phyloP scores from a whole-genome alignment of 768 basidiomycete species.

The Auriscalpium microsporum region DNA sequence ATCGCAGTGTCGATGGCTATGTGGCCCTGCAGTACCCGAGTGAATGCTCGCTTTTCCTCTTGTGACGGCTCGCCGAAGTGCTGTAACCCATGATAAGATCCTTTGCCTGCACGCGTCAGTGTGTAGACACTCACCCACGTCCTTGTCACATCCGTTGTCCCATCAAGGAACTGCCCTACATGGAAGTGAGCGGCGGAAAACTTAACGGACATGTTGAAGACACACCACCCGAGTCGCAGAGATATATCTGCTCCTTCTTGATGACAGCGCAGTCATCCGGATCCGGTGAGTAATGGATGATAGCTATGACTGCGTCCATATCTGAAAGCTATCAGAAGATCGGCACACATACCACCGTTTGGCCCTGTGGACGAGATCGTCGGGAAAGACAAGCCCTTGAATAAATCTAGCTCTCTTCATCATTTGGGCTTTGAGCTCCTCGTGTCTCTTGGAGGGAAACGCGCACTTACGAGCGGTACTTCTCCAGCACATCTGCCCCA shows the following conservation, averaged over 20 bases:
- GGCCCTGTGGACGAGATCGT: conserved; percentile 92
- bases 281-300: conserved; percentile 90
- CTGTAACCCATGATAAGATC: conserved; percentile 24
- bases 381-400: conserved; percentile 81
- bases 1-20: conserved; percentile 81
- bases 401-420: conserved; percentile 62
- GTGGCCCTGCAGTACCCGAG: conserved; percentile 85
- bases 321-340: background rate
- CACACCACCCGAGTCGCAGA: conserved; percentile 83
- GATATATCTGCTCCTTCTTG: conserved; percentile 66
- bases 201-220: background rate
- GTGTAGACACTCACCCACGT: conserved; percentile 53
- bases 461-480: conserved; percentile 64
- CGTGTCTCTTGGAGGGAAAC: background rate
- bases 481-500: conserved; percentile 70
- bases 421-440: background rate
- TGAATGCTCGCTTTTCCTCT: conserved; percentile 83
- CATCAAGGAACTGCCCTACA: conserved; percentile 77
- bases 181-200: background rate
- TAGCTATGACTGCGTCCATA: conserved; percentile 37
- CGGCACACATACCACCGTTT: conserved; percentile 64
- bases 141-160: conserved; percentile 91
- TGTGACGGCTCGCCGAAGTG: conserved; percentile 83
- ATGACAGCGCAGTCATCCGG: conserved; percentile 66
- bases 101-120: background rate